These are phyloP conservation scores for Sporopachydermia cereana DNA, from an alignment of 1,139 yeast species.

Conservation along the genomic window DNA sequence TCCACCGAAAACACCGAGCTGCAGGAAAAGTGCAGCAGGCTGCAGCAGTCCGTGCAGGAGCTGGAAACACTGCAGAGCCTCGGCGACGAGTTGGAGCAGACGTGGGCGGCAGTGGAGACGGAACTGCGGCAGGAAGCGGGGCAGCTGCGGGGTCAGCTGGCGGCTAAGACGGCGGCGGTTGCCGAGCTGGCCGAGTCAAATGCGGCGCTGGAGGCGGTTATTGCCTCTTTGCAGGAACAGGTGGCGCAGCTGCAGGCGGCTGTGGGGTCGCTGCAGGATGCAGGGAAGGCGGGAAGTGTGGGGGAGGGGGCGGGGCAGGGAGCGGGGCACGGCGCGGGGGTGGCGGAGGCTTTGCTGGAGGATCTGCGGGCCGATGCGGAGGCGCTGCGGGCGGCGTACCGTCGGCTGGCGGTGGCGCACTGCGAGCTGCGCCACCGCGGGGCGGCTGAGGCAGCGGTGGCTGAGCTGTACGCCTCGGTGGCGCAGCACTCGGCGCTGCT, in stretches of 20 bases:
- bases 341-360: neutral
- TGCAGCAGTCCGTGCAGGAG: slow-evolving; percentile 38
- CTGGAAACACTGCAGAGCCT: slow-evolving; percentile 48
- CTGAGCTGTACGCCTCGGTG: no score
- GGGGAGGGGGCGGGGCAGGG: no score
- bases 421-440: neutral
- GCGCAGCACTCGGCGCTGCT: no score
- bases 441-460: neutral
- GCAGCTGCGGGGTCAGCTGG: slow-evolving; percentile 22
- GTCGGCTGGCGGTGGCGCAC: neutral
- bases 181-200: slow-evolving; percentile 26
- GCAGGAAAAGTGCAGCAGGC: slow-evolving; percentile 26
- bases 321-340: neutral
- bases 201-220: slow-evolving; percentile 19
- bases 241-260: slow-evolving; percentile 21
- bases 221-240: slow-evolving; percentile 18
- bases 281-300: slow-evolving; percentile 8
- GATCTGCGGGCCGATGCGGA: slow-evolving; percentile 21
- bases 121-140: slow-evolving; percentile 39
- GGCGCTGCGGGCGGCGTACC: slow-evolving; percentile 13
- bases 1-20: slow-evolving; percentile 43
- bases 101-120: slow-evolving; percentile 41
- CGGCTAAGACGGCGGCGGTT: slow-evolving; percentile 22
- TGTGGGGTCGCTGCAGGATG: slow-evolving; percentile 14
- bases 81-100: slow-evolving; percentile 51